These are phyloP conservation scores for Tylopilus sp. DNA, from an alignment of 768 basidiomycete species.

Conservation along the genomic window DNA sequence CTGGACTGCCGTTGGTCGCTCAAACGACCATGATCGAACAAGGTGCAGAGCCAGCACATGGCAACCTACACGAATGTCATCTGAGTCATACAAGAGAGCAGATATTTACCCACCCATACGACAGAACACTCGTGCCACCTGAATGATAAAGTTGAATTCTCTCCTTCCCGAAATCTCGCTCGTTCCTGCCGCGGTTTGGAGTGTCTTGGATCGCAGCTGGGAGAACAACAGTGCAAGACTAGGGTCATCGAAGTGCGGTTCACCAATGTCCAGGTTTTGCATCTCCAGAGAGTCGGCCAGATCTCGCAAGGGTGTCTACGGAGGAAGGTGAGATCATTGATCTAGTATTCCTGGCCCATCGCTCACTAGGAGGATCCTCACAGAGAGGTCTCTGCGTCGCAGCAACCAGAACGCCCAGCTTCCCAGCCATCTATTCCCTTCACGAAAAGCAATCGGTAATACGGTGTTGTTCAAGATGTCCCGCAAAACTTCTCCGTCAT, in stretches of 20 bases:
- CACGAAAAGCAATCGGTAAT: slow-evolving; percentile 77
- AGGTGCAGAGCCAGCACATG: slow-evolving; percentile 90
- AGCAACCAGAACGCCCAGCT: slow-evolving; percentile 98
- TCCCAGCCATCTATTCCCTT: slow-evolving; percentile 90
- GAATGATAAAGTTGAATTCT: slow-evolving; percentile 94
- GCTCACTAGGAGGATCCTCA: slow-evolving; percentile 84
- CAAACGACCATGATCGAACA: slow-evolving; percentile 89
- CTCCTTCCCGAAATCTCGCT: slow-evolving; percentile 83
- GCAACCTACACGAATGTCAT: slow-evolving; percentile 57
- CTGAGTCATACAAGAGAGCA: background rate
- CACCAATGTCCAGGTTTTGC: slow-evolving; percentile 62
- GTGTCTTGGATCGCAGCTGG: slow-evolving; percentile 82
- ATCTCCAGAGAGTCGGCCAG: slow-evolving; percentile 58
- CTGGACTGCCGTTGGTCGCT: slow-evolving; percentile 56
- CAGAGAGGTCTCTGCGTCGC: slow-evolving; percentile 82
- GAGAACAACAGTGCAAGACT: slow-evolving; percentile 88
- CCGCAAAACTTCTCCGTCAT: slow-evolving; percentile 73
- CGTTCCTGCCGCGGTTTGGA: slow-evolving; percentile 91
- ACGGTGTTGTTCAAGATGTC: slow-evolving; percentile 72
- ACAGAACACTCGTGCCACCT: slow-evolving; percentile 90
- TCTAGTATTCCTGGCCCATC: background rate
- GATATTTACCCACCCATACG: slow-evolving; percentile 76
- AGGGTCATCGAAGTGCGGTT: slow-evolving; percentile 91
- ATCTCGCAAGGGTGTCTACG: slow-evolving; percentile 73
- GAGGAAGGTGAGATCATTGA: background rate